Base-by-base conservation (phyloP, 768 basidiomycete species). In the Hygrophorus pudorinus region DNA sequence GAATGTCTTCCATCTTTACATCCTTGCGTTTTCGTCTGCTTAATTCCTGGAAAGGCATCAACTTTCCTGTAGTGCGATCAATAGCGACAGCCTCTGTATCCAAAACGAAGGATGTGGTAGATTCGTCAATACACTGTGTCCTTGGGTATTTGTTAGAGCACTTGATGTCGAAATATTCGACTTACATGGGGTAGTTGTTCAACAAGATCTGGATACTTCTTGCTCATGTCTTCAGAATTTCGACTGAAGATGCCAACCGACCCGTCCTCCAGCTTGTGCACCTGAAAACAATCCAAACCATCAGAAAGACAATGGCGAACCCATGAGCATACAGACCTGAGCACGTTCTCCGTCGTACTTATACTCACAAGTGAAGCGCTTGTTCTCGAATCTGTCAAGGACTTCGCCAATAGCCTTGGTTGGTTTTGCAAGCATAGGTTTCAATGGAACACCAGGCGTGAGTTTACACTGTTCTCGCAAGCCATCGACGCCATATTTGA, bases 341-440 rank as follows among this genome's bases (percentile, higher is more conserved):
- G 96, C 96, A 38, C 96, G 81, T 60, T 99, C 96, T 5, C 96
- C 96, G 51, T 99, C 96, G 53, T 99, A 99, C 63, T 99, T 99
- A 65, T 99, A 99, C 67, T 99, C 96, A 65, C 93, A 98, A 7
- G 96, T 97, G 59, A 99, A 98, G 43, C 73, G 76, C 63, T 92
- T 93, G 56, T 80, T 81, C 62, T 99, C 96, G 56, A 98, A 99
- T 46, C 92, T 72, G 64, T 99, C 94, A 16, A 99, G 74, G 14
- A 99, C 94, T 64, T 98, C 94, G 11, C 89, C 83, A 52, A 99
- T 98, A 2, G 96, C 96, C 63, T 99, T 99, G 0, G 94, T 98
- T 7, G 96, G 96, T 63, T 98, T 99, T 12, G 96, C 96, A 41
- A 99, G 71, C 96, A 99, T 99, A 11, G 96, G 96, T 56, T 99